Conservation (phyloP, 75 land plant genomes). For the Ceratopteris richardii region DNA sequence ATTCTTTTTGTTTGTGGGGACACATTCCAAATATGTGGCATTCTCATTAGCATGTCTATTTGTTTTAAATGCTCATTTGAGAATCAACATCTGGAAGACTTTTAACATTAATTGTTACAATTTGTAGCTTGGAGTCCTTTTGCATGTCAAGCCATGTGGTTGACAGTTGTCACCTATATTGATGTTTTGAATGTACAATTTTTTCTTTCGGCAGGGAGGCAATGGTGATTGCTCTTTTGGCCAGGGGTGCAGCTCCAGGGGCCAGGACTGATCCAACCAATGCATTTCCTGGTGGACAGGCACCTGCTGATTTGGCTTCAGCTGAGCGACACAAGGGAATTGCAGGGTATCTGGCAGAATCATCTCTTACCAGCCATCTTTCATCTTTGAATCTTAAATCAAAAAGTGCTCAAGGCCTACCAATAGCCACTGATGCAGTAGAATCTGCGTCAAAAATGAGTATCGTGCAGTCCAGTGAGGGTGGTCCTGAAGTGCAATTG, state of each 20-base stretch:
- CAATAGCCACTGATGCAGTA: constrained; percentile 34
- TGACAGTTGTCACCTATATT: background rate
- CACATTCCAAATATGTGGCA: too few species aligned
- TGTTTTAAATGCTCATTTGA: too few species aligned
- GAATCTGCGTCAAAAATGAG: constrained; percentile 23
- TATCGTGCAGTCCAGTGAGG: constrained; percentile 14
- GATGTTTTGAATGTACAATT: constrained; percentile 1
- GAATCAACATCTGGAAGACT: too few species aligned
- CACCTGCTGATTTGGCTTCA: constrained; percentile 85
- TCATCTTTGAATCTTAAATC: constrained; percentile 40
- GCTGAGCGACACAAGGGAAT: constrained; percentile 69
- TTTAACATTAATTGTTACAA: too few species aligned
- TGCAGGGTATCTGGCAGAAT: constrained; percentile 82
- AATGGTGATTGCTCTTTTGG: constrained; percentile 45
- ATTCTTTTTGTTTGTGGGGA: too few species aligned
- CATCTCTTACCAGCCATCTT: constrained; percentile 50
- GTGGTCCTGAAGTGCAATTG: constrained; percentile 29
- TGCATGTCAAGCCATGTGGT: too few species aligned
- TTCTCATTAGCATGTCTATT: too few species aligned
- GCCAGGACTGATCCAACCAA: constrained; percentile 73
- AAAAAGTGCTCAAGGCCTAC: constrained; percentile 12
- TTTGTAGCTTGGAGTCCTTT: too few species aligned
- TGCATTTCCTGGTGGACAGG: constrained; percentile 49
- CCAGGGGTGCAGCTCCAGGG: constrained; percentile 59
- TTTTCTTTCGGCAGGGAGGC: constrained; percentile 43